phyloP scores from a whole-genome alignment of 1,139 yeast species.

The Saccharomyces hybrid region DNA sequence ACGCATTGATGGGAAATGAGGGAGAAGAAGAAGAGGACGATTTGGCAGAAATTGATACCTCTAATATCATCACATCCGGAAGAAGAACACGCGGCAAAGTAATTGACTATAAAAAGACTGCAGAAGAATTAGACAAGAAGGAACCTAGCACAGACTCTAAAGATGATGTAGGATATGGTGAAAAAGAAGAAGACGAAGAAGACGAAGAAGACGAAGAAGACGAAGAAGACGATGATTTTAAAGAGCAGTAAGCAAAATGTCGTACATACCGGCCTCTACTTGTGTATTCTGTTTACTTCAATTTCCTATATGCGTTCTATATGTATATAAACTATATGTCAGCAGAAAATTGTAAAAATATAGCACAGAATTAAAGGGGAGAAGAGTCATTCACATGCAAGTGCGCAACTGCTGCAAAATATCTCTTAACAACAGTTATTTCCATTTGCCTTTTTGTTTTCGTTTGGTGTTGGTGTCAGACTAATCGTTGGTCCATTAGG shows the following conservation, averaged over 20 bases:
- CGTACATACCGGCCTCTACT: neutral
- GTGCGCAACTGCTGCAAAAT: neutral
- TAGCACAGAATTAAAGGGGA: neutral
- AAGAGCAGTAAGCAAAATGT: constrained; percentile 6
- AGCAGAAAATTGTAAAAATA: neutral
- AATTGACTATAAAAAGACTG: constrained; percentile 82
- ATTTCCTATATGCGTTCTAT: neutral
- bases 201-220: constrained; percentile 25
- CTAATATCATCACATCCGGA: constrained; percentile 76
- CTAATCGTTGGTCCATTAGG: constrained; percentile 82
- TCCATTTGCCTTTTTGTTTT: constrained; percentile 52
- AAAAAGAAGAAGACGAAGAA: constrained; percentile 31
- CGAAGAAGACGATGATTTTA: constrained; percentile 22
- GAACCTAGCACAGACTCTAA: constrained; percentile 27
- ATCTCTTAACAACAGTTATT: constrained; percentile 53
- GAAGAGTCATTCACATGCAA: neutral
- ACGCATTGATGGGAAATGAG: constrained; percentile 39
- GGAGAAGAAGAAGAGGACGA: constrained; percentile 72
- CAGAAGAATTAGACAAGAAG: constrained; percentile 56
- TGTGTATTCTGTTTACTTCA: neutral
- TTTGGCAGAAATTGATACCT: constrained; percentile 70
- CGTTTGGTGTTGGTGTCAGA: constrained; percentile 90
- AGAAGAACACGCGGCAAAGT: constrained; percentile 88
- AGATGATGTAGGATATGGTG: constrained; percentile 27
- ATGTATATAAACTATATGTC: neutral